phyloP scores from a whole-genome alignment of 2,329 filamentous ascomycete species.

The Biscogniauxia marginata region DNA sequence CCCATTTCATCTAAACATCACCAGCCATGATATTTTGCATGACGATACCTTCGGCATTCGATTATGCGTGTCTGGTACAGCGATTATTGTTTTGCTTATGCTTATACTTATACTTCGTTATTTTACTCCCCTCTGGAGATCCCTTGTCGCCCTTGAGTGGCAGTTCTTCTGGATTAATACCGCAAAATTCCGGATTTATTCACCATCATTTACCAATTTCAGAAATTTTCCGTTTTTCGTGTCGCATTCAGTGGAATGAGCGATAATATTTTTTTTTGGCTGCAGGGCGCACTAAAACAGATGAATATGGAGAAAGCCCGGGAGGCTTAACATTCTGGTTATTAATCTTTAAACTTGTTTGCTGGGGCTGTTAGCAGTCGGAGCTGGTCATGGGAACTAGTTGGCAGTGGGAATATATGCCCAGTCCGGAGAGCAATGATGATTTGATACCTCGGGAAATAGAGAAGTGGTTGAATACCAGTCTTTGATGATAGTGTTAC shows the following conservation, averaged over 20 bases:
- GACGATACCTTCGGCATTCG: constrained; percentile 53
- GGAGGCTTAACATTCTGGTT: constrained; percentile 37
- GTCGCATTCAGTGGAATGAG: constrained; percentile 31
- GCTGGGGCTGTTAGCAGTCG: constrained; percentile 25
- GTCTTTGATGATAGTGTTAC: constrained; percentile 11
- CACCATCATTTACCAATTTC: constrained; percentile 18
- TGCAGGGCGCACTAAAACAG: constrained; percentile 30
- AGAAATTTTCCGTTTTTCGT: constrained; percentile 21
- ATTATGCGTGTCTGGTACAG: constrained; percentile 62
- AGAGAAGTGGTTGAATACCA: constrained; percentile 22
- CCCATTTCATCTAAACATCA: constrained; percentile 37
- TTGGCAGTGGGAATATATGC: constrained; percentile 17
- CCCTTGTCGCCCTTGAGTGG: not conserved
- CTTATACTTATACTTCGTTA: constrained; percentile 33
- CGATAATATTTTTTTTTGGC: constrained; percentile 30
- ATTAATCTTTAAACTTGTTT: constrained; percentile 33
- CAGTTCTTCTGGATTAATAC: constrained; percentile 21
- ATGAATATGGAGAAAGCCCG: constrained; percentile 38
- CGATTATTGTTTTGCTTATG: constrained; percentile 46
- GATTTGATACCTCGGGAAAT: constrained; percentile 33
- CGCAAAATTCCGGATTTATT: constrained; percentile 24
- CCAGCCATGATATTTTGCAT: constrained; percentile 55
- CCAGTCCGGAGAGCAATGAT: constrained; percentile 27
- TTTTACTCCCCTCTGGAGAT: constrained; percentile 11
- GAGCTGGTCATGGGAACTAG: constrained; percentile 26